These are phyloP conservation scores for Aspergillus eucalypticola DNA, from an alignment of 2,329 filamentous ascomycete genomes.

Conservation along the genomic window DNA sequence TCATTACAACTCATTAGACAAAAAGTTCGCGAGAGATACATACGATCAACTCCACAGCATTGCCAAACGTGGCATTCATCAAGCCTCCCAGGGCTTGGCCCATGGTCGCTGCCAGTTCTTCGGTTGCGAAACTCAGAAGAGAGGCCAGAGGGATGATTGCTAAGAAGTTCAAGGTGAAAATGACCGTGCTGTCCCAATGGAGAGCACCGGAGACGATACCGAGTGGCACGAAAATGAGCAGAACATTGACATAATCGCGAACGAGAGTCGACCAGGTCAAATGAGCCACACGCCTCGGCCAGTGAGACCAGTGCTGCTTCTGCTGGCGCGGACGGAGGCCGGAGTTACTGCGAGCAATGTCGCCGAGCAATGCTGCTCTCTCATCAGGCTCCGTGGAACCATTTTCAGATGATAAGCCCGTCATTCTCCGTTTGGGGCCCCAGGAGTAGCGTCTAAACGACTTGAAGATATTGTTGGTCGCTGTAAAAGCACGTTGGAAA, in stretches of 20 bases:
- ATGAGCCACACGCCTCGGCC: conserved; percentile 41
- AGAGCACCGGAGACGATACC: conserved; percentile 65
- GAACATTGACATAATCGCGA: conserved; percentile 58
- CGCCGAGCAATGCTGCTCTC: conserved; percentile 35
- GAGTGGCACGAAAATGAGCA: conserved; percentile 65
- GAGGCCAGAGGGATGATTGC: conserved; percentile 65
- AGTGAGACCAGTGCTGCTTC: conserved; percentile 43
- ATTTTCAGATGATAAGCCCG: conserved; percentile 28
- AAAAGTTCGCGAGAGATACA: conserved; percentile 22
- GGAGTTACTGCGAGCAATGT: conserved; percentile 21
- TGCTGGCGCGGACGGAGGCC: conserved; percentile 26
- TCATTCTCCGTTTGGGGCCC: conserved; percentile 33
- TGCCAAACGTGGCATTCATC: conserved; percentile 67
- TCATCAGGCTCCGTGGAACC: conserved; percentile 36
- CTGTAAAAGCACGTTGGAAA: conserved; percentile 16
- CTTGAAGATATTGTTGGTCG: conserved; percentile 30
- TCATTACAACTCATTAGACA: background rate
- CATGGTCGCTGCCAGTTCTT: conserved; percentile 61
- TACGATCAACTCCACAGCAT: conserved; percentile 69
- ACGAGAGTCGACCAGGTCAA: conserved; percentile 48
- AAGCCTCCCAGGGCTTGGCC: conserved; percentile 63
- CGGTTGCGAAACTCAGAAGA: conserved; percentile 64
- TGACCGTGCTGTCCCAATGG: conserved; percentile 56
- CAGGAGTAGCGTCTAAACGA: conserved; percentile 33
- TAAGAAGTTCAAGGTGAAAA: conserved; percentile 65